Conservation (phyloP, 306 rosid species). For the Nissolia schottii region DNA sequence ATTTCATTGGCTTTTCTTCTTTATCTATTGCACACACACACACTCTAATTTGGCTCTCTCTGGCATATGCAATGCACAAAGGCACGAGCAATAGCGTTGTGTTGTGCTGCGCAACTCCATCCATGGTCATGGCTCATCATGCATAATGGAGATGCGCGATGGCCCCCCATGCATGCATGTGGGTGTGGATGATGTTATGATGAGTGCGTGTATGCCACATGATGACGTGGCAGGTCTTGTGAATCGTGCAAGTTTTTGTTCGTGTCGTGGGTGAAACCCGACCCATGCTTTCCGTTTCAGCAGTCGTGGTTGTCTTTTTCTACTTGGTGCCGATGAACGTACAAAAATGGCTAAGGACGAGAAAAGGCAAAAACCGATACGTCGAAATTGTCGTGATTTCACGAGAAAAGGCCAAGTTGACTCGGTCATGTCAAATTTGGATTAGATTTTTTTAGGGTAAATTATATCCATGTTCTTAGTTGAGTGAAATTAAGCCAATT, state of each 20-base stretch:
- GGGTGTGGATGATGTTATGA: constrained; percentile 3
- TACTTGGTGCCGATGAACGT: constrained; percentile 3
- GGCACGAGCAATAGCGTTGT: neutral
- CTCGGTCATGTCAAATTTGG: constrained; percentile 12
- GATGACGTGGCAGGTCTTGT: constrained; percentile 30
- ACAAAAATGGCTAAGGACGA: neutral
- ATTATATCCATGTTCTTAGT: too few relatives aligned
- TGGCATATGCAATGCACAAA: neutral
- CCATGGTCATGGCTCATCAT: neutral
- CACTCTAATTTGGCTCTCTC: neutral
- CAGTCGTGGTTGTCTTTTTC: constrained; percentile 30
- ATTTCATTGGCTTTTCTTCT: neutral
- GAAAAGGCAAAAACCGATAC: neutral
- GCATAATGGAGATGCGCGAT: neutral
- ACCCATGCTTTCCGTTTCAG: constrained; percentile 43
- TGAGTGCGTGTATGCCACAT: neutral
- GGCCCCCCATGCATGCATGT: constrained; percentile 2
- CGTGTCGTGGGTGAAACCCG: constrained; percentile 22
- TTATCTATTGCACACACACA: constrained; percentile 20
- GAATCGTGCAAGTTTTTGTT: constrained; percentile 38
- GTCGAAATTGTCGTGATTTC: constrained; percentile 15
- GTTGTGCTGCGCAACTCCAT: neutral
- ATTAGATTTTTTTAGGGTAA: too few relatives aligned
- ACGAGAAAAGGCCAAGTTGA: constrained; percentile 1
- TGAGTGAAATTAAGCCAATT: too few relatives aligned